A percentile compares a stretch with the other conserved stretches of the same genome.
Evolutionary conservation across 2,329 filamentous ascomycete genomes (phyloP).

Genomic region (Colletotrichum eleusines): DNA sequence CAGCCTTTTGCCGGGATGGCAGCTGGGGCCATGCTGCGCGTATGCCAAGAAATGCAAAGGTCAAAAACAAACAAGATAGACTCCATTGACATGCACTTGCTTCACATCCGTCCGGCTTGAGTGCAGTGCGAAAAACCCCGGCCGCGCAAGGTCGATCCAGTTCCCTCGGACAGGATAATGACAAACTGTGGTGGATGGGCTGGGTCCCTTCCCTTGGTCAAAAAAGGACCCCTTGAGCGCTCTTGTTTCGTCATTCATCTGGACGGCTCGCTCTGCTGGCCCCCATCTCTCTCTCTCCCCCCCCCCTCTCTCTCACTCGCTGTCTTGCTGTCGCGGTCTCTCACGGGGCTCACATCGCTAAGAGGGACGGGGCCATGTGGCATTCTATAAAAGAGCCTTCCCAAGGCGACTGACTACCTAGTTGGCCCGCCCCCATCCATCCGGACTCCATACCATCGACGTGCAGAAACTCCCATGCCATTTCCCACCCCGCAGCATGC

Average conservation of each 20-base stretch:
- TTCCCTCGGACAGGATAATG: neutral
- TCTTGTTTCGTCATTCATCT: slow-evolving; percentile 7
- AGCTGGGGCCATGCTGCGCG: neutral
- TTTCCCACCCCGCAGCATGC: slow-evolving; percentile 11
- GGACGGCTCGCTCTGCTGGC: slow-evolving; percentile 5
- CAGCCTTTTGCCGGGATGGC: neutral
- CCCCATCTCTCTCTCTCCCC: neutral
- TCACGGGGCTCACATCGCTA: neutral
- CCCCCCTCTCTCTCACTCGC: too few relatives aligned
- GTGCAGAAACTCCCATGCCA: slow-evolving; percentile 15
- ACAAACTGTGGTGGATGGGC: neutral
- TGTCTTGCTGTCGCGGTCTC: neutral
- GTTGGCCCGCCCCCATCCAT: neutral
- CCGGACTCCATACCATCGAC: neutral
- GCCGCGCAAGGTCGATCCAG: slow-evolving; percentile 12
- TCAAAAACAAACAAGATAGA: neutral
- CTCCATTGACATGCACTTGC: neutral
- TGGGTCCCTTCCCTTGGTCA: neutral
- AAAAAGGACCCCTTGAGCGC: slow-evolving; percentile 16
- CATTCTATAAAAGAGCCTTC: slow-evolving; percentile 6
- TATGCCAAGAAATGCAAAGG: neutral
- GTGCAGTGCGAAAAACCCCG: neutral
- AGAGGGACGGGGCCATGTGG: neutral
- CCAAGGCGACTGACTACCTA: too few relatives aligned
- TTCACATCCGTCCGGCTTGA: neutral